These are phyloP conservation scores for Nemania abortiva DNA, from an alignment of 2,329 filamentous ascomycete genomes.

Conservation along the genomic window DNA sequence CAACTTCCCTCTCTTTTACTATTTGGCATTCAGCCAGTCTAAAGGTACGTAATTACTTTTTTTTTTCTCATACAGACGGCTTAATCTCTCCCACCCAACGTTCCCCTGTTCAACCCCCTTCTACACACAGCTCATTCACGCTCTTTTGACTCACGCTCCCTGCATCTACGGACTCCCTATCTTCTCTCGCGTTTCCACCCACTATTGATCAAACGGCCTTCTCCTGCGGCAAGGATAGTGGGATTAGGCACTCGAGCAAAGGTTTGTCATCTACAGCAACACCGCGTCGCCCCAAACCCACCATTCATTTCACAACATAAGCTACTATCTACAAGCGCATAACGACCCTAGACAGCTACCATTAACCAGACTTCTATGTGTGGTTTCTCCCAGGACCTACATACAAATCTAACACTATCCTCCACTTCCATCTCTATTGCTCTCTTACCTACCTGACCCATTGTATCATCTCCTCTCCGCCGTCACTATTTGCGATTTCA, in stretches of 20 bases:
- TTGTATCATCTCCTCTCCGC: neutral
- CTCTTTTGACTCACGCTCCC: no score
- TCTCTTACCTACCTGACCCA: neutral
- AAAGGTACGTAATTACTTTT: no score
- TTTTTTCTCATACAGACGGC: neutral
- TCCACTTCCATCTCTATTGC: neutral
- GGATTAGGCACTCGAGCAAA: neutral
- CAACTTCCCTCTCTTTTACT: no score
- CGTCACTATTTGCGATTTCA: neutral
- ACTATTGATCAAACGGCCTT: neutral
- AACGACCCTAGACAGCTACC: neutral
- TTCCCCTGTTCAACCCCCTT: no score
- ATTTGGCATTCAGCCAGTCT: no score
- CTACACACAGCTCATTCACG: neutral
- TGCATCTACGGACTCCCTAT: neutral
- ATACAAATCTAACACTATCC: neutral
- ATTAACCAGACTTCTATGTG: no score
- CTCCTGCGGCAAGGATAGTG: neutral
- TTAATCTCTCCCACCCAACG: neutral
- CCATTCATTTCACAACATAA: no score
- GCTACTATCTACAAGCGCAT: neutral
- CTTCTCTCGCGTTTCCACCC: neutral
- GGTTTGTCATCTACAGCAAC: neutral
- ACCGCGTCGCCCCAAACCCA: neutral
- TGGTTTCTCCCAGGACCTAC: neutral